Percentiles rank a stretch among this genome's conserved stretches.
phyloP scores from a whole-genome alignment of 2,329 filamentous ascomycete genomes.

The Fusarium sublunatum region DNA sequence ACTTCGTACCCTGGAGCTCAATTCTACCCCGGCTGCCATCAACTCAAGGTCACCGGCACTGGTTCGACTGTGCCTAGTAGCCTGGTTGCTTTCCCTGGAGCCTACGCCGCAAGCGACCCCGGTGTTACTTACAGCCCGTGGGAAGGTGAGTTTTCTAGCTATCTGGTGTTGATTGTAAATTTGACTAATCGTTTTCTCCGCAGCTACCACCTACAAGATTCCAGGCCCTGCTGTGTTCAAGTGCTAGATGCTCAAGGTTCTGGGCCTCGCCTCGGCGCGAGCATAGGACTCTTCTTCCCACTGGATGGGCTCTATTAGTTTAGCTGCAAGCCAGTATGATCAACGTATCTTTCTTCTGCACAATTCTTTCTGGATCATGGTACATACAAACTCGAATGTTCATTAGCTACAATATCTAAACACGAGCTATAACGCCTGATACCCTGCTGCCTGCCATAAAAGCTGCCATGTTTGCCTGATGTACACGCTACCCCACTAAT shows the following conservation, averaged over 20 bases:
- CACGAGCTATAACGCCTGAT: background rate
- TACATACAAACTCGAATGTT: slow-evolving; percentile 23
- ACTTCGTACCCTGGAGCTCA: slow-evolving; percentile 64
- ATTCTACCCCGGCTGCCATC: slow-evolving; percentile 69
- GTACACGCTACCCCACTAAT: too few relatives aligned
- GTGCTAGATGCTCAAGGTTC: slow-evolving; percentile 50
- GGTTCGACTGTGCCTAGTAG: slow-evolving; percentile 56
- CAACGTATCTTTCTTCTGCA: slow-evolving; percentile 8
- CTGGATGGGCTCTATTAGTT: slow-evolving; percentile 20
- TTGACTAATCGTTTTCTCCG: background rate
- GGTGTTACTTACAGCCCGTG: slow-evolving; percentile 66
- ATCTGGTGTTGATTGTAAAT: background rate
- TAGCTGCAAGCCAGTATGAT: slow-evolving; percentile 16
- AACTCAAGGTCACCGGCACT: slow-evolving; percentile 64
- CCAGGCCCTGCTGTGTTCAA: slow-evolving; percentile 61
- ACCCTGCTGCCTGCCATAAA: background rate
- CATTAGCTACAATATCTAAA: slow-evolving; percentile 9
- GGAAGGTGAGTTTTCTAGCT: slow-evolving; percentile 50
- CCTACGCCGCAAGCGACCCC: slow-evolving; percentile 61
- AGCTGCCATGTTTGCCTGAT: background rate
- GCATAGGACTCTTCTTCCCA: slow-evolving; percentile 8
- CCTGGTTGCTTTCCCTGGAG: slow-evolving; percentile 65
- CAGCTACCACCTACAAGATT: slow-evolving; percentile 57
- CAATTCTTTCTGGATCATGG: slow-evolving; percentile 14
- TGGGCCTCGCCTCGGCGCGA: background rate